These are phyloP conservation scores for Tolypocladium cylindrosporum DNA, from an alignment of 2,329 filamentous ascomycete species.

Conservation along the genomic window DNA sequence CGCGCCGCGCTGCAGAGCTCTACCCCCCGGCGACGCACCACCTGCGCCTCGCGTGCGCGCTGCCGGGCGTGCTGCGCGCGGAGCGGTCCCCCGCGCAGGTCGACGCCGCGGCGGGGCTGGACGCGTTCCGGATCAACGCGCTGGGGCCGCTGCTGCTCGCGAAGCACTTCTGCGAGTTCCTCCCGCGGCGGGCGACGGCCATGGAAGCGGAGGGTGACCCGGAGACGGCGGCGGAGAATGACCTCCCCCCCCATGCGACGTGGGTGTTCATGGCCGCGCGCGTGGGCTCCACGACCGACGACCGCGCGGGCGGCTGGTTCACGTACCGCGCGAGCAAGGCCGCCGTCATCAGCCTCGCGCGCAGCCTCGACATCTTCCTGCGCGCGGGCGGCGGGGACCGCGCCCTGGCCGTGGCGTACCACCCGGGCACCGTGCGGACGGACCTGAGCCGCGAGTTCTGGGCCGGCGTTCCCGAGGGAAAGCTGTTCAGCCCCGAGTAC, in stretches of 20 bases:
- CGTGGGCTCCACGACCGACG: constrained; percentile 65
- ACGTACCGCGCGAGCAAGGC: constrained; percentile 70
- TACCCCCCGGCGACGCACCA: constrained; percentile 44
- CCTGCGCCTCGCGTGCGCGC: constrained; percentile 57
- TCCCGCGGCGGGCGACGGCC: constrained; percentile 47
- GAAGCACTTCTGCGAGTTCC: constrained; percentile 62
- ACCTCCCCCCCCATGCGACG: constrained; percentile 34
- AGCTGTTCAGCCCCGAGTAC: constrained; percentile 57
- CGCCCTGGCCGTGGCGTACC: constrained; percentile 60
- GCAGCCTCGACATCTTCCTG: constrained; percentile 62
- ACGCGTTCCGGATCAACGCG: constrained; percentile 64
- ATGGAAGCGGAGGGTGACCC: background rate
- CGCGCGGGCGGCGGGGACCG: constrained; percentile 44
- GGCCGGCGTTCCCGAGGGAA: constrained; percentile 47
- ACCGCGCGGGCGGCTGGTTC: constrained; percentile 70
- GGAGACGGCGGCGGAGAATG: too few species aligned
- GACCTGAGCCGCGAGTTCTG: constrained; percentile 65
- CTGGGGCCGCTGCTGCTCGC: constrained; percentile 66
- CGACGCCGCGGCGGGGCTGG: constrained; percentile 47
- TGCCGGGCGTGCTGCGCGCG: constrained; percentile 63
- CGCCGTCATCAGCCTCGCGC: constrained; percentile 60
- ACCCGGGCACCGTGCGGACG: constrained; percentile 75
- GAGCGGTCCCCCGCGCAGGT: constrained; percentile 64
- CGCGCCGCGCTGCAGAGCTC: constrained; percentile 34
- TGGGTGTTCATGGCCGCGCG: constrained; percentile 72